These are phyloP conservation scores for Laetiporus sulphureus DNA, from an alignment of 1,284 basidiomycete species.

Conservation along the genomic window DNA sequence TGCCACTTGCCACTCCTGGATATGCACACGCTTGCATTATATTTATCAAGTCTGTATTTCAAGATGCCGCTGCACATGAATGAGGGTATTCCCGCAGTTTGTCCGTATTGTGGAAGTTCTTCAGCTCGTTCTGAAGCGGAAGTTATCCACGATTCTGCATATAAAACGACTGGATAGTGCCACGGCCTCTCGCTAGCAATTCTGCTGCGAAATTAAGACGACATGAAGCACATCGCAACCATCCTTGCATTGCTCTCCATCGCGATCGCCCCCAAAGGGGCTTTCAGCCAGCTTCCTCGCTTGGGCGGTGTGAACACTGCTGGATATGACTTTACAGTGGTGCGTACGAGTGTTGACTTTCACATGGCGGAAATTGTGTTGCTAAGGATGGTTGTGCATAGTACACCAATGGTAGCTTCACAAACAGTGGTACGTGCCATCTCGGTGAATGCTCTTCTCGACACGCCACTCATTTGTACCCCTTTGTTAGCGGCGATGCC, in stretches of 20 bases:
- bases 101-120: slow-evolving; percentile 2
- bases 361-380: not conserved
- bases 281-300: slow-evolving; percentile 1
- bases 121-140: slow-evolving; percentile 1
- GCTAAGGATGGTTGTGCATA: slow-evolving; percentile 4
- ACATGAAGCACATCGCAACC: slow-evolving; percentile 17
- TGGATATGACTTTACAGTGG: slow-evolving; percentile 32
- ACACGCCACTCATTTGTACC: not conserved
- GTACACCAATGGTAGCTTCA: slow-evolving; percentile 39
- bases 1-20: no score
- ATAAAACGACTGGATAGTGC: not conserved
- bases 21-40: no score
- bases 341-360: slow-evolving; percentile 10
- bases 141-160: not conserved
- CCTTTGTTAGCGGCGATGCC: slow-evolving; percentile 19
- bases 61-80: no score
- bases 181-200: not conserved
- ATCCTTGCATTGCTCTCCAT: slow-evolving; percentile 18
- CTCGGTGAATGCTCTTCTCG: not conserved
- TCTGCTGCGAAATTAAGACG: slow-evolving; percentile 1
- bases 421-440: slow-evolving; percentile 21
- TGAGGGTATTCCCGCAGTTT: slow-evolving; percentile 3
- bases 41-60: no score
- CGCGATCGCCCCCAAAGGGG: slow-evolving; percentile 11
- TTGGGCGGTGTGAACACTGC: slow-evolving; percentile 39